Evolutionary conservation across 768 basidiomycete species (phyloP), one percentile per base, ranked within the genome.

Genomic region (Leccinum rimulosum): DNA sequence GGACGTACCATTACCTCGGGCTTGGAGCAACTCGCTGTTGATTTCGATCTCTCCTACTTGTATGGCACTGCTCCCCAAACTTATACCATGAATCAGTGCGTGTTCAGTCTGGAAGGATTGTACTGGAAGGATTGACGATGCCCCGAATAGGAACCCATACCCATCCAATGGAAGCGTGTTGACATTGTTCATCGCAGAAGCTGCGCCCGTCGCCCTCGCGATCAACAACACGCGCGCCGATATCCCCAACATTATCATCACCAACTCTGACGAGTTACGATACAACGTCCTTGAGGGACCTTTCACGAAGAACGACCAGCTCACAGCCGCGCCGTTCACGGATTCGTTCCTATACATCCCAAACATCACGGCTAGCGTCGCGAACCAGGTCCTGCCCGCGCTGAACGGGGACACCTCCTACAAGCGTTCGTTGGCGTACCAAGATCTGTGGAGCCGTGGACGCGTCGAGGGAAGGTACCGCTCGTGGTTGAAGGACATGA

Each of bases 231-330:
- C 83, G 3, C 83, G 88, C 27, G 79, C 82, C 5, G 70, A 69
- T 3, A 80, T 82, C 51, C 85, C 88, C 35, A 85, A 80, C 62
- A 75, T 90, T 63, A 82, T 88, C 69, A 82, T 91, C 58, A 74
- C 77, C 54, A 86, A 88, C 72, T 81, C 87, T 2, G 87, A 82
- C 11, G 82, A 78, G 11, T 77, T 84, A 65, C 84, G 89, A 52
- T 91, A 84, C 73, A 81, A 88, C 64, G 70, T 92, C 53, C 85
- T 84, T 66, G 64, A 78, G 2, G 91, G 91, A 2, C 66, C 83
- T 3, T 93, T 94, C 74, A 88, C 87, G 31, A 84, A 84, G 70
- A 89, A 93, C 69, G 91, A 94, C 70, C 86, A 91, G 64, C 79
- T 93, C 49, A 89, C 89, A 1, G 82, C 83, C 2, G 85, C 83